Conservation (phyloP, 192 early-diverging fungal species). For the Dispira parvispora region DNA sequence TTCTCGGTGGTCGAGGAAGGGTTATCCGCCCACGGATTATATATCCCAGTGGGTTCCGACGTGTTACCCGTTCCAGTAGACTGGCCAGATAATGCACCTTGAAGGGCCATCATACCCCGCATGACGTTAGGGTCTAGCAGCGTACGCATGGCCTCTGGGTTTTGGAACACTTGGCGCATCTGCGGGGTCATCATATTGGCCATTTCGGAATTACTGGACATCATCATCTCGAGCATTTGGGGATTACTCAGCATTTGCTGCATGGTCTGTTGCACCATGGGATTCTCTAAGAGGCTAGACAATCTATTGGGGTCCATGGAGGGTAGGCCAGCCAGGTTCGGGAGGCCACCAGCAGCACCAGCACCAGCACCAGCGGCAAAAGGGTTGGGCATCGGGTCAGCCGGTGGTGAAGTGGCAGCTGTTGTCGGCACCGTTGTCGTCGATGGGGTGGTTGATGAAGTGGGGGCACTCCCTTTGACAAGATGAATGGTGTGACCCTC, state of each 20-base stretch:
- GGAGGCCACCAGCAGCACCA: conserved; percentile 16
- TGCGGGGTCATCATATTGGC: conserved; percentile 63
- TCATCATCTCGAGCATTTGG: conserved; percentile 67
- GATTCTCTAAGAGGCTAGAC: conserved; percentile 67
- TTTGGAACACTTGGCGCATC: conserved; percentile 68
- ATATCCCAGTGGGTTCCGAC: conserved; percentile 15
- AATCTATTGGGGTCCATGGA: conserved; percentile 41
- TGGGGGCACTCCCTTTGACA: conserved; percentile 47
- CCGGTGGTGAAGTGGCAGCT: neutral
- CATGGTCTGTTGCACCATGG: conserved; percentile 68
- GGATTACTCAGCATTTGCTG: conserved; percentile 69
- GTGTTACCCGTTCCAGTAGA: conserved; percentile 12
- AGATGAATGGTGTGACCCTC: conserved; percentile 86
- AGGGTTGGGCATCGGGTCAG: neutral
- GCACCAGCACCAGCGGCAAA: neutral
- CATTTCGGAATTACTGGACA: conserved; percentile 65
- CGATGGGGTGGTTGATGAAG: conserved; percentile 21
- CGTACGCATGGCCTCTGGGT: conserved; percentile 63
- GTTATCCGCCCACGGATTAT: conserved; percentile 23
- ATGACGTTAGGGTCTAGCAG: conserved; percentile 71
- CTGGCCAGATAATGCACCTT: conserved; percentile 8
- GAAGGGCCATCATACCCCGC: conserved; percentile 54
- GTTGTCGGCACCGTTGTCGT: conserved; percentile 17
- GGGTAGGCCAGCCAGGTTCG: neutral
- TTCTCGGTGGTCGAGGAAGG: conserved; percentile 12